Conservation (phyloP, 2,329 filamentous ascomycete genomes). For the Ceratocystis destructans region DNA sequence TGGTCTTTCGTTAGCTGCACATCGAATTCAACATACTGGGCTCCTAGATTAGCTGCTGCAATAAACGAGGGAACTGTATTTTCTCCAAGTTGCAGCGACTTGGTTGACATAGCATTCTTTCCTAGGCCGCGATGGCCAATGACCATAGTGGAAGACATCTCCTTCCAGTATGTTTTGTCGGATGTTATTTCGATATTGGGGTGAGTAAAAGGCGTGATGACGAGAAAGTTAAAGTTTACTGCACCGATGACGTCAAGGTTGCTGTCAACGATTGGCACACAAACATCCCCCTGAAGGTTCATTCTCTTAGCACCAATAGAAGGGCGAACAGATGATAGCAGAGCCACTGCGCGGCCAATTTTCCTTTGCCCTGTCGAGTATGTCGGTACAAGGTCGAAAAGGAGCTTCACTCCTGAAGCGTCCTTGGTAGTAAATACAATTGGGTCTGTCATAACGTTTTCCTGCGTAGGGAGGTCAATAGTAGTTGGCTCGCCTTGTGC, state of each 20-base stretch:
- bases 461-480: conserved; percentile 84
- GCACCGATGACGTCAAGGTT: conserved; percentile 82
- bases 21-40: conserved; percentile 62
- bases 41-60: conserved; percentile 83
- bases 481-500: conserved; percentile 77
- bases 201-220: conserved; percentile 89
- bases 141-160: conserved; percentile 73
- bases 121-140: conserved; percentile 63
- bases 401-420: conserved; percentile 65
- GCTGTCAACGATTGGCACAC: conserved; percentile 75
- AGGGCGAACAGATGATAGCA: conserved; percentile 75
- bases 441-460: conserved; percentile 85
- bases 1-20: conserved; percentile 98
- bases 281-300: conserved; percentile 81
- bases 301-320: conserved; percentile 75
- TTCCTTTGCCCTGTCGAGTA: conserved; percentile 77
- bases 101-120: conserved; percentile 74
- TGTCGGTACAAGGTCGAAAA: conserved; percentile 91
- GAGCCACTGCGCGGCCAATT: conserved; percentile 75
- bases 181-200: conserved; percentile 87
- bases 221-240: conserved; percentile 91
- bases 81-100: conserved; percentile 84
- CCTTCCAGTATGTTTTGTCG: conserved; percentile 93
- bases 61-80: conserved; percentile 96
- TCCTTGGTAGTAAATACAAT: conserved; percentile 77